Evolutionary conservation across 2,329 filamentous ascomycete genomes (phyloP), one percentile per base, ranked within the genome.

Genomic region (Fusarium globosum): DNA sequence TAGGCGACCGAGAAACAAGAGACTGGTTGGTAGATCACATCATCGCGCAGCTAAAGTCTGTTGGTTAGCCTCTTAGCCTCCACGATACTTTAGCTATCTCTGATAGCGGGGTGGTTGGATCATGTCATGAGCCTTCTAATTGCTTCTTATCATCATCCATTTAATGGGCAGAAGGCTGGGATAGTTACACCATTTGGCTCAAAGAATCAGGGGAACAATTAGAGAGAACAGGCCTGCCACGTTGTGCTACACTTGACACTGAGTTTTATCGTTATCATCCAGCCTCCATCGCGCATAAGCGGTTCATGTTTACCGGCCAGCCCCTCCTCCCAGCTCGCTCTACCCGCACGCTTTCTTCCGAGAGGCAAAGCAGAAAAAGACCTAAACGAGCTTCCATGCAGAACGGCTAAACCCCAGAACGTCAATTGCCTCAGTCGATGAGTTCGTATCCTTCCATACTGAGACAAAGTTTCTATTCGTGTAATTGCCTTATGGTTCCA

Each of bases 1-100:
- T 71, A 36, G 53, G 55, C 39, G 56, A 58, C 20, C 14, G 57
- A 69, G 68, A 74, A 74, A 71, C 63, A 76, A 75, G 66, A 76
- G 62, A 58, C 18, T 53, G 33, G 33, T 21, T 21, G 49, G 13
- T 28, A 28, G 20, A 74, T 77, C 71, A 67, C 74, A 76, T 78
- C 73, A 78, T 75, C 65, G 52, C 57, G 74, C 74, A 68, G 61
- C 68, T 73, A 74, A 46, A 64, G 61, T 61, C n/a, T 61, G 58
- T 51, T 68, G 51, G 39, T 61, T 74, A 75, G 67, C 38, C n/a
- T 49, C 57, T 61, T 74, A 75, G 67, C 38, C 20, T 49, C 61
- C 21, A 61, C 35, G 62, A 71, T 55, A 62, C 60, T 63, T 61
- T n/a, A 38, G 48, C 36, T 51, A 55, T 33, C 49, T 39, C 26